Evolutionary conservation across 257 asterid species (phyloP), one percentile per base, ranked within the genome.

Genomic region (Prunella vulgaris): DNA sequence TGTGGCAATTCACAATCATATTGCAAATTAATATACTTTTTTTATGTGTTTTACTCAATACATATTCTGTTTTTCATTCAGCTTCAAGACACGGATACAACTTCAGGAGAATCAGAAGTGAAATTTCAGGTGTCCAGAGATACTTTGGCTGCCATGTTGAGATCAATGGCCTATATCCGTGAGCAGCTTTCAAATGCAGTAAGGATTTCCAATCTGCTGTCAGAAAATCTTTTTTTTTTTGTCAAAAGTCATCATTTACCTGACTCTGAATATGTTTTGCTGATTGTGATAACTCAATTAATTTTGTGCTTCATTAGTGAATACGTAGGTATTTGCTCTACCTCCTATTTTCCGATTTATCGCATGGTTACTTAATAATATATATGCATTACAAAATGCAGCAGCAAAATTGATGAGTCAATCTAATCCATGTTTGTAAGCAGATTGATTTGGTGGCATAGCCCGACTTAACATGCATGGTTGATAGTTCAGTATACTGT

Each of bases 61-160:
- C 20, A 61, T 65, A 58, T 73, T 38, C 66, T 69, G 17, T 25
- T 70, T 77, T 46, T 71, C 68, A 27, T 79, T 76, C 90, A 92
- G 98, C 96, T 90, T 68, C 98, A 88, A 81, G 98, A 88, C 78
- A 75, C 88, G 0, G 90, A 85, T 69, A 83, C 90, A 71, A 85
- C 77, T 66, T 77, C 84, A 21, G 89, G 89, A 70, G 92, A 88
- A 81, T 81, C 93, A 58, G 90, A 87, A 77, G 91, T 90, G 67
- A 88, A 90, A 76, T 90, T 90, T 79, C 95, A 86, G 80, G 95
- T 90, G 65, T 86, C 95, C 2, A 82, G 69, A 76, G 94, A 88
- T 79, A 82, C 96, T 38, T 82, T 85, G 56, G 94, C 88, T 67
- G 94, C 96, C 72, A 85, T 90, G 97, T 75, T 86, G 83, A 86